phyloP scores from a whole-genome alignment of 495 filamentous ascomycete genomes.

The Aspergillus cristatus region DNA sequence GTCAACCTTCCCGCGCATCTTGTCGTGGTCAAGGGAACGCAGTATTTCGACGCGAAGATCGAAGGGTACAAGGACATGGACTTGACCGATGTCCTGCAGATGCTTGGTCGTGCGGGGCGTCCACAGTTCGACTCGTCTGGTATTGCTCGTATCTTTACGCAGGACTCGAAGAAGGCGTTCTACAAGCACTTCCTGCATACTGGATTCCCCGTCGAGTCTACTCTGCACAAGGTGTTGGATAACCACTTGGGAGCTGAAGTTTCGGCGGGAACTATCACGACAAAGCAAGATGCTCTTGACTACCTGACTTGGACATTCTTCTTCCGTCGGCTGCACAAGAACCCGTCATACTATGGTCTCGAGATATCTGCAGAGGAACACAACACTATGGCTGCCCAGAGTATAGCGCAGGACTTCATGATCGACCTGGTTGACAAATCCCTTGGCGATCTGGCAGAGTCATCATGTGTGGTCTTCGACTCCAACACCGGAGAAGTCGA shows the following conservation, averaged over 20 bases:
- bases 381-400: constrained; percentile 75
- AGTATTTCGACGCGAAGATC: constrained; percentile 96
- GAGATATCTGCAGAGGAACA: constrained; percentile 92
- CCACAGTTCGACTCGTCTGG: constrained; percentile 95
- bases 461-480: constrained; percentile 68
- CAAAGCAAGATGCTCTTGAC: constrained; percentile 95
- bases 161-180: constrained; percentile 97
- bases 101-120: constrained; percentile 91
- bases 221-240: constrained; percentile 89
- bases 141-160: constrained; percentile 93
- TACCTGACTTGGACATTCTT: constrained; percentile 99
- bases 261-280: constrained; percentile 80
- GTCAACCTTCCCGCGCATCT: constrained; percentile 97
- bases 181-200: constrained; percentile 99
- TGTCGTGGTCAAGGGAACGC: constrained; percentile 95
- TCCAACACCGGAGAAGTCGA: constrained; percentile 81
- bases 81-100: constrained; percentile 94
- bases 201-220: constrained; percentile 94
- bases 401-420: constrained; percentile 84
- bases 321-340: constrained; percentile 95
- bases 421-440: constrained; percentile 82
- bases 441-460: constrained; percentile 67
- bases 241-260: constrained; percentile 96
- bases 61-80: constrained; percentile 99
- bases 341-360: constrained; percentile 94